Conservation (phyloP, 495 filamentous ascomycete species). For the Hypoxylon rickii region DNA sequence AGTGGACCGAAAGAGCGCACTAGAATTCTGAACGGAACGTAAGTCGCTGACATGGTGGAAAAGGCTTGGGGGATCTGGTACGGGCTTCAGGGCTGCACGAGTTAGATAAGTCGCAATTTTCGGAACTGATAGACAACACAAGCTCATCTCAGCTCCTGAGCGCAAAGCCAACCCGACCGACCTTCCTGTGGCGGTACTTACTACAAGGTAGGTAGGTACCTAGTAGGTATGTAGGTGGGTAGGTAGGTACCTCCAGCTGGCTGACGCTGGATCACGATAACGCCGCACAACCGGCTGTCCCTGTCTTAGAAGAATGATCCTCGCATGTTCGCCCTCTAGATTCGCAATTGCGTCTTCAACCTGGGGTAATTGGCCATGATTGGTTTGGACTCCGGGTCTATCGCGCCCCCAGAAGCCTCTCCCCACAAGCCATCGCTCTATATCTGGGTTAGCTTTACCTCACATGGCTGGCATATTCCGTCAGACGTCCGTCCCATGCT, state of each 20-base stretch:
- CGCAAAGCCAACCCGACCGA: too few species aligned
- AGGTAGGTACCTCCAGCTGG: neutral
- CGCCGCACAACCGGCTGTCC: slow-evolving; percentile 4
- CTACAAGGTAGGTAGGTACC: too few species aligned
- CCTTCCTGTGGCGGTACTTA: too few species aligned
- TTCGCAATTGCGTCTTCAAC: slow-evolving; percentile 18
- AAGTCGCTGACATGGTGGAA: slow-evolving; percentile 33
- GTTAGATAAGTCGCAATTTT: too few species aligned
- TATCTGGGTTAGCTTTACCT: slow-evolving; percentile 9
- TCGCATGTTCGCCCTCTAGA: slow-evolving; percentile 8
- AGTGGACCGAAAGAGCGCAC: slow-evolving; percentile 32
- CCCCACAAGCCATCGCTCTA: slow-evolving; percentile 29
- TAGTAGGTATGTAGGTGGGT: neutral
- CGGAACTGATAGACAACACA: neutral
- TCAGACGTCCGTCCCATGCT: too few species aligned
- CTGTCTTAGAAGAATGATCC: slow-evolving; percentile 11
- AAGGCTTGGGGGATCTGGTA: too few species aligned
- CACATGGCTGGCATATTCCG: neutral
- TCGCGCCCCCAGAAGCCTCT: slow-evolving; percentile 18
- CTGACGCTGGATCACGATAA: slow-evolving; percentile 14
- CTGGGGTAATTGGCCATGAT: slow-evolving; percentile 24
- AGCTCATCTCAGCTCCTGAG: slow-evolving; percentile 17
- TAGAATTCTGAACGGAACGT: slow-evolving; percentile 37
- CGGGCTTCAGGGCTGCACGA: too few species aligned
- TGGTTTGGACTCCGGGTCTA: slow-evolving; percentile 10